Evolutionary conservation across 1,139 yeast species (phyloP).

Genomic region (Nadsonia starkeyi-henricii): DNA sequence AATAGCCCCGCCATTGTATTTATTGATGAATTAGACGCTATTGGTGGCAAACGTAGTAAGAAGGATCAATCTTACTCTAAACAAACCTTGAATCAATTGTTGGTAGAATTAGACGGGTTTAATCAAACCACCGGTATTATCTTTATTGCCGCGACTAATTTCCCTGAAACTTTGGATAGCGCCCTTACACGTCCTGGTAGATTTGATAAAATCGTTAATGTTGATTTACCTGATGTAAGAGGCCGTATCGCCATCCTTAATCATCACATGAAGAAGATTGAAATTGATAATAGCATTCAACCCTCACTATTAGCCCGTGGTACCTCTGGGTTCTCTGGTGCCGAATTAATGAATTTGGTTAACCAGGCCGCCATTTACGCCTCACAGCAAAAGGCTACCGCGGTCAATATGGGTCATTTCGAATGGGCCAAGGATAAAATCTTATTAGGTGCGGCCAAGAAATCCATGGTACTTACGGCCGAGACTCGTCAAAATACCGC

Average conservation of each 20-base stretch:
- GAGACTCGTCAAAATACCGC: constrained; percentile 91
- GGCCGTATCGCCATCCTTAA: constrained; percentile 88
- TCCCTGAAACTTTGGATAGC: constrained; percentile 91
- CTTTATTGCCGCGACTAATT: constrained; percentile 95
- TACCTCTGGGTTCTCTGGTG: constrained; percentile 95
- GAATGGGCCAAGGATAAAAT: constrained; percentile 99
- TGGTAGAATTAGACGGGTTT: constrained; percentile 94
- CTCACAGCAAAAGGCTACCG: constrained; percentile 77
- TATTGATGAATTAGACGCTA: constrained; percentile 94
- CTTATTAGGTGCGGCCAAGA: constrained; percentile 93
- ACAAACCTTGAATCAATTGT: constrained; percentile 87
- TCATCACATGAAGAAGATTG: constrained; percentile 88
- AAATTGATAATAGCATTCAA: constrained; percentile 71
- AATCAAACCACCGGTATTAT: constrained; percentile 87
- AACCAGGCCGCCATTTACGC: constrained; percentile 98
- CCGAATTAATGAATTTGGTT: constrained; percentile 86
- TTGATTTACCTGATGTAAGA: constrained; percentile 93
- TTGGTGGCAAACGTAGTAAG: constrained; percentile 95
- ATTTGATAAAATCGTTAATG: constrained; percentile 90
- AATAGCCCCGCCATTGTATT: constrained; percentile 95
- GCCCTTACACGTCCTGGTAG: constrained; percentile 98
- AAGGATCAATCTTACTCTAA: constrained; percentile 96
- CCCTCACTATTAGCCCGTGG: constrained; percentile 86
- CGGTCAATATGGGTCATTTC: constrained; percentile 82
- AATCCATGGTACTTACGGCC: constrained; percentile 94